These are phyloP conservation scores for Effrenium voratum DNA, from an alignment of 73 alveolate species.

Conservation along the genomic window DNA sequence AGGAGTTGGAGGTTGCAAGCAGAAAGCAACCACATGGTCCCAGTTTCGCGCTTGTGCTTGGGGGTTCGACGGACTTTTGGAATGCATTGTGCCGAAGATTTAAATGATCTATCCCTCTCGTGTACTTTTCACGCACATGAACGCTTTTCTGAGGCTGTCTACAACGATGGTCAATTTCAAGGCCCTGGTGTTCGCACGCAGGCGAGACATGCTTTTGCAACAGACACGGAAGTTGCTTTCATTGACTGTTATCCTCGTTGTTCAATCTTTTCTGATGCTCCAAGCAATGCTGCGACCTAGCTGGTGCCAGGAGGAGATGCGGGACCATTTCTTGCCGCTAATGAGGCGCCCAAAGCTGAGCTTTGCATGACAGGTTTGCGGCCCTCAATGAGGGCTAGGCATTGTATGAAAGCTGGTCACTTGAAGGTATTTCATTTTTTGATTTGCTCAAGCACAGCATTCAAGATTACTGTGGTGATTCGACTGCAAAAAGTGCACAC, in stretches of 20 bases:
- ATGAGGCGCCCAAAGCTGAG: constrained; percentile 68
- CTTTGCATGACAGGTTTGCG: no score
- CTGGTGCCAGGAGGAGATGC: constrained; percentile 38
- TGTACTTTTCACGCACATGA: neutral
- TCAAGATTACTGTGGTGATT: no score
- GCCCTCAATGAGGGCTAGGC: neutral
- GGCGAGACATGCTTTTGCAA: neutral
- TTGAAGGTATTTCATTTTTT: neutral
- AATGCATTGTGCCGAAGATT: no score
- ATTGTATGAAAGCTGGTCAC: neutral
- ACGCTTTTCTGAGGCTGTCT: neutral
- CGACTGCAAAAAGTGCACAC: no score
- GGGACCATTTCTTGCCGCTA: constrained; percentile 52
- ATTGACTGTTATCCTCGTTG: neutral
- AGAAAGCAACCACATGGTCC: no score
- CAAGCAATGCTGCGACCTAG: no score
- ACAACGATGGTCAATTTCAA: constrained; percentile 66
- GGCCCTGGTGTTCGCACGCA: constrained; percentile 65
- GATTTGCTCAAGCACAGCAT: neutral
- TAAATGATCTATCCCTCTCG: no score
- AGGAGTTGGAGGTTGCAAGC: no score
- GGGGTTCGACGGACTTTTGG: no score
- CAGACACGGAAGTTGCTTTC: neutral
- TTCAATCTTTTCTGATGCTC: no score
- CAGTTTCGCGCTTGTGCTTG: no score